Evolutionary conservation across 306 rosid genomes (phyloP), one percentile per base, ranked within the genome.

Genomic region (Astragalus membranaceus): DNA sequence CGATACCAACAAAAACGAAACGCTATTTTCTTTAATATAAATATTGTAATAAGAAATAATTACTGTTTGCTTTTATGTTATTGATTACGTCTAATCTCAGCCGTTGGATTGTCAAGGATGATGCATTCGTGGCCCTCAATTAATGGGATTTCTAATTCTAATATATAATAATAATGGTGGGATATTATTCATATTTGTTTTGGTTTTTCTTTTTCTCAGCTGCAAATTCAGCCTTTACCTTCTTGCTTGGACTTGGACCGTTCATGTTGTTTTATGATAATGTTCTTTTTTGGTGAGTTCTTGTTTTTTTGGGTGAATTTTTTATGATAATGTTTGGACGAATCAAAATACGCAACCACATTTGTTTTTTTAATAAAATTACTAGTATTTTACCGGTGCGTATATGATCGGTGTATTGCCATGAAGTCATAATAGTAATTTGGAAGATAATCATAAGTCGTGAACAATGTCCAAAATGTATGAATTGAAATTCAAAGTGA

Each of bases 201-300:
- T 43, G 0, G 3, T 41, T 16, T 49, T 62, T 51, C 13, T 17
- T 35, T 17, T 64, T 20, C 9, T 15, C 16, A 29, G 29, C 1
- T n/a, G 46, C 29, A 47, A 56, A 66, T 49, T 72, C 72, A 74
- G 48, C 32, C 54, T 51, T 63, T 17, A 3, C 13, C 15, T 57
- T 59, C 55, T 5, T 5, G 41, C 4, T 35, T 35, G 30, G 44
- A 59, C 65, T 35, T 54, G 65, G 69, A 75, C 77, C 74, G 74
- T 80, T 64, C 74, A 69, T 69, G 13, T 67, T 67, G 7, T 35
- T 73, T 7, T 10, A 32, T 55, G 67, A 63, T 55, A 46, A 55
- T 41, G 53, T 63, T 53, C 14, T 26, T 26, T 26, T 26, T 26
- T 26, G 30, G 30, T 26, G 30, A 26, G 30, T 26, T 26, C 30